These are phyloP conservation scores for Saccharomycopsis crataegensis DNA, from an alignment of 1,139 yeast genomes.

Conservation along the genomic window DNA sequence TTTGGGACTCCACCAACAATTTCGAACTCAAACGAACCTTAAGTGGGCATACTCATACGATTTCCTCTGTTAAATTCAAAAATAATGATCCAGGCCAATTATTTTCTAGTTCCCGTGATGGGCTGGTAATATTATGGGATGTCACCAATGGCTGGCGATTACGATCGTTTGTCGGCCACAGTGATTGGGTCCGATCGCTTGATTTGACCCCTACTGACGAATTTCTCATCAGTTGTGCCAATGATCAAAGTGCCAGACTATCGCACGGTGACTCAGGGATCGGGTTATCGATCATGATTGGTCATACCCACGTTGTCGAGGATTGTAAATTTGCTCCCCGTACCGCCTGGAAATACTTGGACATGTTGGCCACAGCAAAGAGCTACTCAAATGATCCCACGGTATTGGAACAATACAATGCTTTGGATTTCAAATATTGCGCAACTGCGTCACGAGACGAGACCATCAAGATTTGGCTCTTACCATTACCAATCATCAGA, in stretches of 20 bases:
- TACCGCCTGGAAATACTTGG: constrained; percentile 38
- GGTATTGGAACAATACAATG: constrained; percentile 25
- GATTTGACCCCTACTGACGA: constrained; percentile 45
- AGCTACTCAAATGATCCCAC: neutral
- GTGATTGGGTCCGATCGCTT: constrained; percentile 81
- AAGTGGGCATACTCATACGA: constrained; percentile 87
- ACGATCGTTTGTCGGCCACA: constrained; percentile 65
- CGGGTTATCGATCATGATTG: constrained; percentile 59
- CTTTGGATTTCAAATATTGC: constrained; percentile 57
- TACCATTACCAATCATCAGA: constrained; percentile 51
- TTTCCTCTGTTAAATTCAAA: constrained; percentile 56
- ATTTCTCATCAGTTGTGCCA: constrained; percentile 67
- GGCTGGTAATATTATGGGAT: constrained; percentile 72
- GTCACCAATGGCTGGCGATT: constrained; percentile 59
- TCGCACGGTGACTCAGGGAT: constrained; percentile 60
- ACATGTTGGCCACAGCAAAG: constrained; percentile 32
- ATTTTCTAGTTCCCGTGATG: constrained; percentile 74
- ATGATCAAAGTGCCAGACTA: constrained; percentile 70
- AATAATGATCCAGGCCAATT: constrained; percentile 34
- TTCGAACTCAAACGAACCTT: constrained; percentile 57
- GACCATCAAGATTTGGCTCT: constrained; percentile 65
- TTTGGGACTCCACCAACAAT: constrained; percentile 54
- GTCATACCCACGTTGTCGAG: constrained; percentile 84
- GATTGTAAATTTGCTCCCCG: constrained; percentile 61
- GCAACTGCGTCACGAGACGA: constrained; percentile 82